A percentile compares a stretch with the other conserved stretches of the same genome.
phyloP scores from a whole-genome alignment of 371 early-diverging fungal genomes.

The Sanchytrium tribonematis region DNA sequence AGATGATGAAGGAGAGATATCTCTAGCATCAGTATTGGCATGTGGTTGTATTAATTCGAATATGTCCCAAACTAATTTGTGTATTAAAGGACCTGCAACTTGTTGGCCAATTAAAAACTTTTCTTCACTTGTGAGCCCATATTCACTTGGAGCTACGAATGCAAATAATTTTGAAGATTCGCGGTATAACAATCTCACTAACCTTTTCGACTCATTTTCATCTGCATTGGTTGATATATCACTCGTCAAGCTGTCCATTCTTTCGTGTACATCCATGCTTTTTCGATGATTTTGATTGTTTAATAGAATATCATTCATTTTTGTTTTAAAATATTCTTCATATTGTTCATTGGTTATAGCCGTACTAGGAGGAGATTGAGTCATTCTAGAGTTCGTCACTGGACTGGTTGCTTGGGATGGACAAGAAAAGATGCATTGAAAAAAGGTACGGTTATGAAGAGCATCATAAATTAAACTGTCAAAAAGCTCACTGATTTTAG shows the following conservation, averaged over 20 bases:
- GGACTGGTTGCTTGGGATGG: not conserved
- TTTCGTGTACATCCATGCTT: not conserved
- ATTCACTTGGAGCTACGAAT: constrained; percentile 70
- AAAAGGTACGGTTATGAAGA: constrained; percentile 59
- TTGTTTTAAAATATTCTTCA: not conserved
- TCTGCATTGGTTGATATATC: not conserved
- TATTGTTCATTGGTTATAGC: not conserved
- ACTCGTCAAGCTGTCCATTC: not conserved
- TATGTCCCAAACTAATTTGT: not conserved
- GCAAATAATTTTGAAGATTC: constrained; percentile 60
- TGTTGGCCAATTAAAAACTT: constrained; percentile 56
- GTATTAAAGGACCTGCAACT: not conserved
- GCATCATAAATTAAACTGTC: constrained; percentile 86
- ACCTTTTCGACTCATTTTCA: constrained; percentile 5
- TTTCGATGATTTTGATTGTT: not conserved
- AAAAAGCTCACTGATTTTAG: constrained; percentile 68
- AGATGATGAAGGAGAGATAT: not conserved
- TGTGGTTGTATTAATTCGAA: not conserved
- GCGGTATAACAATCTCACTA: constrained; percentile 36
- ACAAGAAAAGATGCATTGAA: constrained; percentile 32
- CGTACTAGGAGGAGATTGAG: not conserved
- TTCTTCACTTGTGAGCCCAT: constrained; percentile 50
- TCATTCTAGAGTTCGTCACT: not conserved
- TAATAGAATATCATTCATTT: not conserved
- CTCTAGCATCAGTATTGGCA: not conserved